A percentile compares a stretch with the other conserved stretches of the same genome.
These are phyloP conservation scores for Russula sp. DNA, from an alignment of 768 basidiomycete genomes.

Conservation along the genomic window DNA sequence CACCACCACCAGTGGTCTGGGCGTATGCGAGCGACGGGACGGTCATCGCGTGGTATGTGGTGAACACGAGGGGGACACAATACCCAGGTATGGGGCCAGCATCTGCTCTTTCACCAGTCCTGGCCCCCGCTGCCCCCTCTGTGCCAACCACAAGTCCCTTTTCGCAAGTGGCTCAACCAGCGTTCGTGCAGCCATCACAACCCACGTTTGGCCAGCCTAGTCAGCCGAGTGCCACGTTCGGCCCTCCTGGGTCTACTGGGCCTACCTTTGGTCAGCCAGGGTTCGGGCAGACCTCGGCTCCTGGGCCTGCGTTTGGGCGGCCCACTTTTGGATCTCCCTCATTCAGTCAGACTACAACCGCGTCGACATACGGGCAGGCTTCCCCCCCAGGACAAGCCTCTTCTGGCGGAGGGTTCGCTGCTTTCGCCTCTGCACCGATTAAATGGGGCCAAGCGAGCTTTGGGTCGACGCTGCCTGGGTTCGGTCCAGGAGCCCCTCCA, in stretches of 20 bases:
- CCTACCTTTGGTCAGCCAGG: conserved; percentile 23
- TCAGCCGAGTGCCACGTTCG: conserved; percentile 1
- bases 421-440: conserved; percentile 25
- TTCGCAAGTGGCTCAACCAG: conserved; percentile 19
- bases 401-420: conserved; percentile 23
- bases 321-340: conserved; percentile 10
- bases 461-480: conserved; percentile 13
- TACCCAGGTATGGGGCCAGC: conserved; percentile 49
- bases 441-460: conserved; percentile 27
- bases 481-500: background rate
- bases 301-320: conserved; percentile 20
- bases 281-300: conserved; percentile 14
- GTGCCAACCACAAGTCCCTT: conserved; percentile 5
- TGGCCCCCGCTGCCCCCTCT: conserved; percentile 4
- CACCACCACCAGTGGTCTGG: conserved; percentile 59
- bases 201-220: conserved; percentile 20
- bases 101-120: conserved; percentile 6
- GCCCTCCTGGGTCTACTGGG: conserved; percentile 32
- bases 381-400: conserved; percentile 14
- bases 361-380: conserved; percentile 12
- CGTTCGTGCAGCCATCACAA: conserved; percentile 27
- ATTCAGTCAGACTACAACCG: conserved; percentile 13
- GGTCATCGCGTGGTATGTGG: conserved; percentile 63
- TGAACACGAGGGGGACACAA: conserved; percentile 45
- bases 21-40: conserved; percentile 78